Base-by-base conservation (phyloP, 2,329 filamentous ascomycete genomes). In the Cordyceps tenuipes region DNA sequence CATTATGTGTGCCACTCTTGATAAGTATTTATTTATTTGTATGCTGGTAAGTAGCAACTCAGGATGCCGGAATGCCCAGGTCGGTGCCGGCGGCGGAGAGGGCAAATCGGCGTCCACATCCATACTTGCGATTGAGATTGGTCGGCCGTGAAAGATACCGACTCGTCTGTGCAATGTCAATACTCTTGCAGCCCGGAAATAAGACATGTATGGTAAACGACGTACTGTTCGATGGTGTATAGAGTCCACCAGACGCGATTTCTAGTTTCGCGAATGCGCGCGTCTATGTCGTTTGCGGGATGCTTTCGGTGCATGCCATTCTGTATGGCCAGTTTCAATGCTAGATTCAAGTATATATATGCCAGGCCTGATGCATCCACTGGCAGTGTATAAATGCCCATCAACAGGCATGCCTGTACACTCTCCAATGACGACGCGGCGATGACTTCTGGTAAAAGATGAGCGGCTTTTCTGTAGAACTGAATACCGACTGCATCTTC, bases 271-370 rank as follows among this genome's bases (percentile, higher is more conserved):
- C 79, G 72, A 62, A 79, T 76, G 34, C 73, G 72, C 12, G 76
- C 70, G 34, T 79, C 77, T 12, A 82, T 71, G 0, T 73, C 76
- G 54, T 77, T 75, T 1, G 76, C 78, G 1, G 75, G 70, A 61
- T 78, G 79, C 58, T 73, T 77, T 53, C 82, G 73, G 63, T 84
- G 82, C 81, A 84, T 82, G 10, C 82, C 82, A 65, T 84, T 84
- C 62, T 83, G 81, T 15, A 84, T 82, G 1, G 81, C 82, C 61
- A 84, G 71, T 62, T 82, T 82, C 47, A 83, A 71, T 2, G 80
- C 79, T 13, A 84, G 67, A 7, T 80, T 80, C 51, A 83, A 73
- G 63, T 84, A 84, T 3, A 80, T 81, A 63, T 83, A 84, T 2
- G 79, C 79, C 21, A 84, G 68, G 0, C 81, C 82, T 1, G 80